These are phyloP conservation scores for Fraxinus cuspidata DNA, from an alignment of 257 asterid genomes.

Conservation along the genomic window DNA sequence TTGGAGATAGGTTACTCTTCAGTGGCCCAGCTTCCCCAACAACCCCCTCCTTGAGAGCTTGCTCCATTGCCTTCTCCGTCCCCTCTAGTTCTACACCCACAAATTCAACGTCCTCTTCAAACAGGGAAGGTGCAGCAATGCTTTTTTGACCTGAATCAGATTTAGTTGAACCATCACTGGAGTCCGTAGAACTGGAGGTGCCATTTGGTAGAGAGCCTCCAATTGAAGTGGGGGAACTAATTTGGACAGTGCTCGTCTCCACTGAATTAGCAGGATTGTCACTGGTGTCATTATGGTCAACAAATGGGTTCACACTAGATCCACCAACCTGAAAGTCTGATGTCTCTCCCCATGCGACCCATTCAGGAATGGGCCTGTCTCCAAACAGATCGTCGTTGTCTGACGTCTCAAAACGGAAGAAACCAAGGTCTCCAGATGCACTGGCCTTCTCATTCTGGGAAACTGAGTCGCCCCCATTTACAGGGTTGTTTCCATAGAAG, in stretches of 20 bases:
- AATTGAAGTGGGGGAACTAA: conserved; percentile 40
- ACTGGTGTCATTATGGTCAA: conserved; percentile 36
- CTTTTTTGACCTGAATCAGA: conserved; percentile 43
- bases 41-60: conserved; percentile 90
- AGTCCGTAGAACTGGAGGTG: conserved; percentile 30
- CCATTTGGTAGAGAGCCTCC: conserved; percentile 24
- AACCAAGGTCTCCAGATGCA: conserved; percentile 48
- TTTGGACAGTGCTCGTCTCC: conserved; percentile 29
- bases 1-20: conserved; percentile 50
- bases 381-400: conserved; percentile 76
- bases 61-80: conserved; percentile 74
- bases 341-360: conserved; percentile 90
- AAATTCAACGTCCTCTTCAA: conserved; percentile 95
- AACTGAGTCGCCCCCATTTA: conserved; percentile 24
- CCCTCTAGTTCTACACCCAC: conserved; percentile 94
- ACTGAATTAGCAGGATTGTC: conserved; percentile 29
- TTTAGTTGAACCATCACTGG: conserved; percentile 39
- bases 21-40: conserved; percentile 91
- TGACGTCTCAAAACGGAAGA: conserved; percentile 69
- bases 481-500: conserved; percentile 34
- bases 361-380: conserved; percentile 86
- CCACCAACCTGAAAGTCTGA: conserved; percentile 61
- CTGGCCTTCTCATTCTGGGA: conserved; percentile 35
- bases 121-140: conserved; percentile 64
- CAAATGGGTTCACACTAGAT: conserved; percentile 73